Percentiles rank a stretch among this genome's conserved stretches.
These are phyloP conservation scores for Acer yangbiense DNA, from an alignment of 345 rosid species.

Conservation along the genomic window DNA sequence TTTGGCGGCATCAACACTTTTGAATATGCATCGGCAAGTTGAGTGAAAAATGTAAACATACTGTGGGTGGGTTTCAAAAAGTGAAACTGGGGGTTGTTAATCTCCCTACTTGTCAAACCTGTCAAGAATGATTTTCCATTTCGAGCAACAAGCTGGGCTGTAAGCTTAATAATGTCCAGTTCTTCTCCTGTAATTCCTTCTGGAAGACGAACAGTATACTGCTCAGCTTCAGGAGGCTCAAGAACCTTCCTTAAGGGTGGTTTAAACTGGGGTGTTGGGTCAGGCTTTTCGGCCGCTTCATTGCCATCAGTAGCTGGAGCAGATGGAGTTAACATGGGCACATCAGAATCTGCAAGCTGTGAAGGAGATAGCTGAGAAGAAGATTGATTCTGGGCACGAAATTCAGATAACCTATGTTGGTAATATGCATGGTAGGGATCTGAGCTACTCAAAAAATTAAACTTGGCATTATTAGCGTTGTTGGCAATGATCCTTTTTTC, in stretches of 20 bases:
- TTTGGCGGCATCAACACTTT: constrained; percentile 64
- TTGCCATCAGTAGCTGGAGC: constrained; percentile 25
- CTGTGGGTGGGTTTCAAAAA: constrained; percentile 67
- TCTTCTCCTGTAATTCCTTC: constrained; percentile 74
- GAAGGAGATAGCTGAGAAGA: constrained; percentile 40
- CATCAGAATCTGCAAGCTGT: constrained; percentile 38
- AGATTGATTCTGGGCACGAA: constrained; percentile 53
- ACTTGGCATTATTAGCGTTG: constrained; percentile 63
- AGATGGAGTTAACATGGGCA: constrained; percentile 28
- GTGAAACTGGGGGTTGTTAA: constrained; percentile 62
- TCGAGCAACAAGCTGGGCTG: constrained; percentile 67
- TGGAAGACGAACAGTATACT: constrained; percentile 59
- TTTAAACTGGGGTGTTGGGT: constrained; percentile 47
- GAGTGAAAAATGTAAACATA: constrained; percentile 61
- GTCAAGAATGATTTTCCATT: constrained; percentile 62
- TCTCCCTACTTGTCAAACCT: constrained; percentile 62
- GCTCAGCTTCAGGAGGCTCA: constrained; percentile 62
- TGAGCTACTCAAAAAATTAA: constrained; percentile 50
- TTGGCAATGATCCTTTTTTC: constrained; percentile 59
- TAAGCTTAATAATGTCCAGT: constrained; percentile 65
- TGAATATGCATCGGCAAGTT: constrained; percentile 64
- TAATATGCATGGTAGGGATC: constrained; percentile 69
- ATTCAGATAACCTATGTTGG: constrained; percentile 56
- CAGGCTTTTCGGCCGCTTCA: constrained; percentile 32
- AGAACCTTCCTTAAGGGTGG: constrained; percentile 45